Evolutionary conservation across 306 rosid genomes (phyloP).

Genomic region (Lagenaria siceraria): DNA sequence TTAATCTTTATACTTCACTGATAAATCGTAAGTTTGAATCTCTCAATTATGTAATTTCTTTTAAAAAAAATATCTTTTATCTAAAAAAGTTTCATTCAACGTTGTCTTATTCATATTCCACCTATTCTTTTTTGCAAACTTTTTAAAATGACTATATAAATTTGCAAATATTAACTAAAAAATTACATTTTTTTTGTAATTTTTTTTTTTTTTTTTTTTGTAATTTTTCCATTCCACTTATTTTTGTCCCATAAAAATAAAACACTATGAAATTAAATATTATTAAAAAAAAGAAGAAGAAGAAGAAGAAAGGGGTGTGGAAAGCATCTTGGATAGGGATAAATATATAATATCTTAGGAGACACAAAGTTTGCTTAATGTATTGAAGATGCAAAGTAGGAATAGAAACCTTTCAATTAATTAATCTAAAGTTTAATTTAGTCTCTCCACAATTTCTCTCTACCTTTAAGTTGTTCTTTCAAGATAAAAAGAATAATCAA

Average conservation of each 20-base stretch:
- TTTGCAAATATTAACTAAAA: background rate
- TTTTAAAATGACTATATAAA: background rate
- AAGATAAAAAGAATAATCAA: background rate
- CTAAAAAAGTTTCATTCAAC: background rate
- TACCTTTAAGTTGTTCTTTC: slow-evolving; percentile 16
- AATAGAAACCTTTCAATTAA: slow-evolving; percentile 13
- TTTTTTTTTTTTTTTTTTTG: too few species aligned
- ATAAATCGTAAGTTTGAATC: background rate
- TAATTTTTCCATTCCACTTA: too few species aligned
- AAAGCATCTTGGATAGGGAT: slow-evolving; percentile 20
- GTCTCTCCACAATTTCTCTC: slow-evolving; percentile 14
- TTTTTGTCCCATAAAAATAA: background rate
- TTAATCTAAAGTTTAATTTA: slow-evolving; percentile 14
- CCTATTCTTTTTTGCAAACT: background rate
- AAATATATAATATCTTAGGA: slow-evolving; percentile 3
- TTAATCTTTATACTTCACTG: too few species aligned
- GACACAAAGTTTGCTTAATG: slow-evolving; percentile 27
- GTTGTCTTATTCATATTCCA: background rate
- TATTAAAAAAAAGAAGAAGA: background rate
- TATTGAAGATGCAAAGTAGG: slow-evolving; percentile 23
- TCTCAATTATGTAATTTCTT: too few species aligned
- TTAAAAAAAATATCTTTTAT: background rate
- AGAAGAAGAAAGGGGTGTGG: slow-evolving; percentile 13
- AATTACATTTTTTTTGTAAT: too few species aligned
- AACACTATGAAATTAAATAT: background rate